phyloP scores from a whole-genome alignment of 352 stramenopile species.

The Pythium phragmitis region DNA sequence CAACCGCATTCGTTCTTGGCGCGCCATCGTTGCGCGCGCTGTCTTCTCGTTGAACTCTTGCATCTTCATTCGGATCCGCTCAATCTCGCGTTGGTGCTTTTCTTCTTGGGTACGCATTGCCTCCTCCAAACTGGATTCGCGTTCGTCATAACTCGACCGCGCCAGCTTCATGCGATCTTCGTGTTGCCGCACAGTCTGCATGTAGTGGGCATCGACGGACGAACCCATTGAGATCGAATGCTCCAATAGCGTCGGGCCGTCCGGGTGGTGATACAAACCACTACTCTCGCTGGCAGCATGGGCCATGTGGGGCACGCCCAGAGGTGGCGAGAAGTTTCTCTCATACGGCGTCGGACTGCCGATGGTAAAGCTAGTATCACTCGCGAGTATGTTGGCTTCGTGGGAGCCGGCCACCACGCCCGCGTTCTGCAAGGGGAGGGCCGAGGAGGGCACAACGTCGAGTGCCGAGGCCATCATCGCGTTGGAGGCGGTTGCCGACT shows the following conservation, averaged over 20 bases:
- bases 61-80: slow-evolving; percentile 81
- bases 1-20: slow-evolving; percentile 43
- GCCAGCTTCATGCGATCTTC: slow-evolving; percentile 67
- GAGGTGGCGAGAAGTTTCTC: slow-evolving; percentile 1
- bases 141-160: slow-evolving; percentile 57
- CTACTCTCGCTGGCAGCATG: slow-evolving; percentile 51
- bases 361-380: slow-evolving; percentile 1
- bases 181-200: slow-evolving; percentile 61
- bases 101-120: slow-evolving; percentile 78
- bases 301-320: slow-evolving; percentile 11
- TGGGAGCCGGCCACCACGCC: neutral
- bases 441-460: neutral
- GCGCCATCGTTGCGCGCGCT: slow-evolving; percentile 52
- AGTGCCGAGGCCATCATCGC: neutral
- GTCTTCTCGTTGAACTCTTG: slow-evolving; percentile 80
- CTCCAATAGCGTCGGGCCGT: slow-evolving; percentile 34
- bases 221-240: slow-evolving; percentile 66
- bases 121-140: slow-evolving; percentile 67
- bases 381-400: neutral
- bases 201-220: slow-evolving; percentile 46
- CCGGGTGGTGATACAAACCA: slow-evolving; percentile 29
- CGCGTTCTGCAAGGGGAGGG: neutral
- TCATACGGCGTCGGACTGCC: slow-evolving; percentile 2
- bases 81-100: slow-evolving; percentile 82
- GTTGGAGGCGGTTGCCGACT: slow-evolving; percentile 8